Conservation (phyloP, 345 rosid species). For the Gossypium thurberi region DNA sequence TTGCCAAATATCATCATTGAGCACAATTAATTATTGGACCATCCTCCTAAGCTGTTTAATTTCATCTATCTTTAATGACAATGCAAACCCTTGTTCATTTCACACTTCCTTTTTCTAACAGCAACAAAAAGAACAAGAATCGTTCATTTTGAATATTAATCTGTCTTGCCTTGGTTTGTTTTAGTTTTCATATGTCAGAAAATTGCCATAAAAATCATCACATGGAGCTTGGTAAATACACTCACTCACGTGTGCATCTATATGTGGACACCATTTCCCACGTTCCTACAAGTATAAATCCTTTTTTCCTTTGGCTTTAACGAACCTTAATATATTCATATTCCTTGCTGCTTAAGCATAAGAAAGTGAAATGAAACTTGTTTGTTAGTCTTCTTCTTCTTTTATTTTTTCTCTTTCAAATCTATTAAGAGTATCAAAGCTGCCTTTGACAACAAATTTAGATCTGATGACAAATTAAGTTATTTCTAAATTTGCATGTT, state of each 20-base stretch:
- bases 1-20: neutral
- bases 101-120: neutral
- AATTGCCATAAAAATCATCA: neutral
- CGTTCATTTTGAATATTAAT: neutral
- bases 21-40: neutral
- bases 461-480: no score
- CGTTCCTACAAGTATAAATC: neutral
- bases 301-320: no score
- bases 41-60: neutral
- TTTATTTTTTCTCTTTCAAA: no score
- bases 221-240: neutral
- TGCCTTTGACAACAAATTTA: no score
- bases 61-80: neutral
- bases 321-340: no score
- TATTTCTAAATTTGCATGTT: no score
- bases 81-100: neutral
- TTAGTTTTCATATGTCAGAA: neutral
- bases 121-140: neutral
- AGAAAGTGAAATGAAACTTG: no score
- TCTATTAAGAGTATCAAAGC: no score
- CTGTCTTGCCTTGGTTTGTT: neutral
- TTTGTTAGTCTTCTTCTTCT: no score
- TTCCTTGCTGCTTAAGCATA: no score
- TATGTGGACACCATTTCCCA: neutral
- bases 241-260: neutral